Evolutionary conservation across 139 green algal genomes (phyloP).

Genomic region (Pseudopediastrum boryanum): DNA sequence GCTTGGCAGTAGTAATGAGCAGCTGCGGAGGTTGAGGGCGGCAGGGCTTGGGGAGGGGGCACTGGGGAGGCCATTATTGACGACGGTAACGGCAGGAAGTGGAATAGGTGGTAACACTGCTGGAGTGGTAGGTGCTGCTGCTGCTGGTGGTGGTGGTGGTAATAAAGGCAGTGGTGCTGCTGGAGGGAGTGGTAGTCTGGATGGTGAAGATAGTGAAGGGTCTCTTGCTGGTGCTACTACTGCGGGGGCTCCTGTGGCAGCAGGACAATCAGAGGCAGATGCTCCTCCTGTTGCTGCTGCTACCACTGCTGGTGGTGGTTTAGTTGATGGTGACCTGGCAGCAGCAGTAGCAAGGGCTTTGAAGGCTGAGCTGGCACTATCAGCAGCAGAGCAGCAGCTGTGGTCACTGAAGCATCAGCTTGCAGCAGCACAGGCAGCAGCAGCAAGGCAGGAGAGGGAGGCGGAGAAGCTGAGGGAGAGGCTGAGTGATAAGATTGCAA

Average conservation of each 20-base stretch:
- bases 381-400: conserved; percentile 17
- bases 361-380: conserved; percentile 24
- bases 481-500: conserved; percentile 54
- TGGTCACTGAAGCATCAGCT: conserved; percentile 1
- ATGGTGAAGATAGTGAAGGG: background rate
- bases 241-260: conserved; percentile 1
- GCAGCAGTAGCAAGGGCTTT: conserved; percentile 27
- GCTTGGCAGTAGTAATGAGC: conserved; percentile 9
- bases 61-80: background rate
- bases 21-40: conserved; percentile 23
- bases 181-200: background rate
- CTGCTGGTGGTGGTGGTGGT: conserved; percentile 4
- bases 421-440: conserved; percentile 5
- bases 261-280: background rate
- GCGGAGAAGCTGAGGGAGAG: conserved; percentile 53
- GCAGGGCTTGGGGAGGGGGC: conserved; percentile 17
- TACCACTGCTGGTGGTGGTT: background rate
- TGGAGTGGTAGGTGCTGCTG: no score
- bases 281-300: background rate
- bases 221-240: background rate
- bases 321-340: conserved; percentile 20
- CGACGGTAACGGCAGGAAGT: background rate
- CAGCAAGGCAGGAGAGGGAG: conserved; percentile 43
- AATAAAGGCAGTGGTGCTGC: background rate
- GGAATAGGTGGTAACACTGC: background rate